A percentile compares a stretch with the other conserved stretches of the same genome.
phyloP scores from a whole-genome alignment of 2,329 filamentous ascomycete species.

The Ploettnerulaceae sp. region DNA sequence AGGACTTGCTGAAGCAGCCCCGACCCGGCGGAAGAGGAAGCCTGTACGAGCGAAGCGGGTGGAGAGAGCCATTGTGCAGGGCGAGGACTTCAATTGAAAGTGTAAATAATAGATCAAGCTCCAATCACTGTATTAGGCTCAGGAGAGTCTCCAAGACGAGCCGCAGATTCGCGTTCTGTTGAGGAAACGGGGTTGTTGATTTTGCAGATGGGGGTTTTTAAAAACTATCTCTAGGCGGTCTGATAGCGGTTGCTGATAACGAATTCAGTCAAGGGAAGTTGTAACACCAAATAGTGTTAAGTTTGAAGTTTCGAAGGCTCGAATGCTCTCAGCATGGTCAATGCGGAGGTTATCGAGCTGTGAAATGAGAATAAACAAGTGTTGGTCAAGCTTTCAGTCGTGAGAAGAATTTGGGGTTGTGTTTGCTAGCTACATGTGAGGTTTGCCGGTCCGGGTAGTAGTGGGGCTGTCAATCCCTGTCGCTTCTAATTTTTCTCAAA shows the following conservation, averaged over 20 bases:
- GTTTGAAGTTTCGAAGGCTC: constrained; percentile 29
- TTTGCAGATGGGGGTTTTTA: constrained; percentile 11
- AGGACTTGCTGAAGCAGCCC: constrained; percentile 24
- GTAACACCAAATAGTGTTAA: constrained; percentile 14
- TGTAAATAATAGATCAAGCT: constrained; percentile 16
- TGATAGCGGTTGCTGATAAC: constrained; percentile 16
- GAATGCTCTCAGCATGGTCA: constrained; percentile 31
- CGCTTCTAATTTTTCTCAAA: too few species aligned
- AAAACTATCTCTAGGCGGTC: constrained; percentile 11
- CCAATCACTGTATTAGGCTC: constrained; percentile 8
- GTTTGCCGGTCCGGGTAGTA: neutral
- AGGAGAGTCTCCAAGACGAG: constrained; percentile 9
- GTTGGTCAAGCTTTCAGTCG: constrained; percentile 1
- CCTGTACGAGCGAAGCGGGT: constrained; percentile 31
- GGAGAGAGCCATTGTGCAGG: constrained; percentile 33
- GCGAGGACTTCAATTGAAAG: constrained; percentile 23
- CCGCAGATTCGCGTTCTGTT: constrained; percentile 10
- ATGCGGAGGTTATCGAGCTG: constrained; percentile 12
- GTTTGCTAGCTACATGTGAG: neutral
- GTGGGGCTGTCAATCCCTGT: neutral
- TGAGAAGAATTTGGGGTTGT: neutral
- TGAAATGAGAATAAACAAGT: neutral
- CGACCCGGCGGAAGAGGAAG: constrained; percentile 32
- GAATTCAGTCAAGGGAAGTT: constrained; percentile 1
- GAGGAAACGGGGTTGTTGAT: constrained; percentile 7